Conservation (phyloP, 2,329 filamentous ascomycete genomes). For the Eutypella sp. region DNA sequence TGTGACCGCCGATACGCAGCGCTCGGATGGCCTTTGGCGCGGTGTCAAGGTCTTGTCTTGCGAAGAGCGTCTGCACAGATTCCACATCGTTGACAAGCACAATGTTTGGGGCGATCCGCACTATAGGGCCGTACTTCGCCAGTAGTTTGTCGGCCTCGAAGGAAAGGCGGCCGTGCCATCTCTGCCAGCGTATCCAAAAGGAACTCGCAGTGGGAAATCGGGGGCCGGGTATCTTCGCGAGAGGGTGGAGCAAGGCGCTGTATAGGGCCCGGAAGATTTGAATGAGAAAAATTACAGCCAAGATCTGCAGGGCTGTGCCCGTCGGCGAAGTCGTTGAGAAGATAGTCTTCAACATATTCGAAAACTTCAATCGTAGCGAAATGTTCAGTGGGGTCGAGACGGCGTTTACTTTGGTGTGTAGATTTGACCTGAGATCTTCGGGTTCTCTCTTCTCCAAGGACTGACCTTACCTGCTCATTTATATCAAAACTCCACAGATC, state of each 20-base stretch:
- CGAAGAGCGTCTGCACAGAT: conserved; percentile 10
- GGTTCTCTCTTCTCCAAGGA: too few relatives aligned
- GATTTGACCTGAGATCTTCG: too few relatives aligned
- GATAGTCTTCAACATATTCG: background rate
- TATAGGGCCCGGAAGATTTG: conserved; percentile 1
- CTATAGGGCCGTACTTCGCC: conserved; percentile 16
- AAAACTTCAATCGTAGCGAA: background rate
- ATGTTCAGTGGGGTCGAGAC: background rate
- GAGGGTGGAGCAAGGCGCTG: background rate
- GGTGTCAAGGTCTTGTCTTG: conserved; percentile 11
- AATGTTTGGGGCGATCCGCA: conserved; percentile 20
- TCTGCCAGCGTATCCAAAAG: conserved; percentile 13
- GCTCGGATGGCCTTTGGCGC: conserved; percentile 13
- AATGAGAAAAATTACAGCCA: background rate
- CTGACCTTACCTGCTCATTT: too few relatives aligned
- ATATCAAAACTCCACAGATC: too few relatives aligned
- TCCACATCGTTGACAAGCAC: conserved; percentile 18
- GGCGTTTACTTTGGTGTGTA: background rate
- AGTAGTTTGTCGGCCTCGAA: conserved; percentile 11
- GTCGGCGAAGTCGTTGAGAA: background rate
- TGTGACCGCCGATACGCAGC: conserved; percentile 14
- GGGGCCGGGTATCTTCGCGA: conserved; percentile 4
- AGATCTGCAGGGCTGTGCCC: background rate
- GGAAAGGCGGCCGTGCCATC: conserved; percentile 13
- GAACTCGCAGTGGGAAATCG: conserved; percentile 8